A percentile compares a stretch with the other conserved stretches of the same genome.
Conservation (phyloP, 1,139 yeast species). For the Petasospora rhodanensis region DNA sequence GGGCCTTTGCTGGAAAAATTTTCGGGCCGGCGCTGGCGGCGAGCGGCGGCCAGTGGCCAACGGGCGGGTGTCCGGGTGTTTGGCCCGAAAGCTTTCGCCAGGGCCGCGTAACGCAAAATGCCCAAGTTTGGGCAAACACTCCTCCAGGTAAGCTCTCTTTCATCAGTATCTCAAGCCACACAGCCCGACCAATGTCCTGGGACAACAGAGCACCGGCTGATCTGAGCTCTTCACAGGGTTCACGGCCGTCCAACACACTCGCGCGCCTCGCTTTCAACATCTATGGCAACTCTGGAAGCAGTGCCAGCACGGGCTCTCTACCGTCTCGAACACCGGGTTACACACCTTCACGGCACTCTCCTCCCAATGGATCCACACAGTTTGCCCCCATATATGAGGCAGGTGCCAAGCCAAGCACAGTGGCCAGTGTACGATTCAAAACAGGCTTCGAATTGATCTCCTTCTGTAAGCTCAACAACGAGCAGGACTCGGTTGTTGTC, state of each 20-base stretch:
- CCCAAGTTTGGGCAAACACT: too few species aligned
- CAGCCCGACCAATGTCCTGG: constrained; percentile 17
- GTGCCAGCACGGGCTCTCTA: constrained; percentile 9
- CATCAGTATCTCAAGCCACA: too few species aligned
- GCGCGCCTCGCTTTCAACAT: constrained; percentile 27
- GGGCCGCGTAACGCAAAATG: constrained; percentile 9
- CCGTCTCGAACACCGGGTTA: constrained; percentile 9
- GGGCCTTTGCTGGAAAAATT: constrained; percentile 9
- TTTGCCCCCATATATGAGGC: constrained; percentile 11
- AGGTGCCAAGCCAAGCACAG: constrained; percentile 3
- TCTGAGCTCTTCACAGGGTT: constrained; percentile 10
- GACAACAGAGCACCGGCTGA: constrained; percentile 7
- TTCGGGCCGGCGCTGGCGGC: too few species aligned
- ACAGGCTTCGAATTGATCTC: constrained; percentile 20
- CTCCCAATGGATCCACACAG: constrained; percentile 7
- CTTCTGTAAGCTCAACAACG: constrained; percentile 26
- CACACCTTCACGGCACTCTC: constrained; percentile 11
- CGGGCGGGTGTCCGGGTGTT: constrained; percentile 11
- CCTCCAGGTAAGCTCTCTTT: too few species aligned
- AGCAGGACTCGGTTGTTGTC: constrained; percentile 43
- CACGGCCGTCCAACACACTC: constrained; percentile 17
- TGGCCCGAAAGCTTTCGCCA: neutral
- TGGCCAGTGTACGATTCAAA: constrained; percentile 13
- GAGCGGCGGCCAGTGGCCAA: neutral
- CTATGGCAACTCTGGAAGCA: constrained; percentile 20